Conservation (phyloP, 2,329 filamentous ascomycete species). For the Fusarium nurragi region DNA sequence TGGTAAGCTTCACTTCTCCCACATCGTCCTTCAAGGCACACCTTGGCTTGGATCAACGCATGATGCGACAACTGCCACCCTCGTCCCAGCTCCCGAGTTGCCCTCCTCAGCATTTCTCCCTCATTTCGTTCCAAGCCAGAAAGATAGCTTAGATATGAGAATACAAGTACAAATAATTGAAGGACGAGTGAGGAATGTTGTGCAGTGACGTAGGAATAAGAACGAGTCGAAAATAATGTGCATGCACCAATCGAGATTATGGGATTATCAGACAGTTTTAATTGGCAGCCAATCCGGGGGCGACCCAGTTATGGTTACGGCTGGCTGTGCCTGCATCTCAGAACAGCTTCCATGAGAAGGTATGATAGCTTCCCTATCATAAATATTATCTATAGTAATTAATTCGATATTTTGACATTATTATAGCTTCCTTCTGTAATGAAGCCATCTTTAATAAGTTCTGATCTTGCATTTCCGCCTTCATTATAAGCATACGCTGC, state of each 20-base stretch:
- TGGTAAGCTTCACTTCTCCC: slow-evolving; percentile 15
- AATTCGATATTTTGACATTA: neutral
- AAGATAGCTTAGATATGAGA: neutral
- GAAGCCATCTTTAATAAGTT: neutral
- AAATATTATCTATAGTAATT: neutral
- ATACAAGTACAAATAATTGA: neutral
- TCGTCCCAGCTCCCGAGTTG: slow-evolving; percentile 46
- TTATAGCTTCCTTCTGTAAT: neutral
- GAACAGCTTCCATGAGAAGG: neutral
- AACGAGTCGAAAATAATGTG: slow-evolving; percentile 19
- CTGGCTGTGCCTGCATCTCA: neutral
- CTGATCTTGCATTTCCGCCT: neutral
- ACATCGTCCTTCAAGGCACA: slow-evolving; percentile 21
- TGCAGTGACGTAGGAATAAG: neutral
- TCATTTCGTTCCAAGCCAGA: slow-evolving; percentile 44
- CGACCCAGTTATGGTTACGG: neutral
- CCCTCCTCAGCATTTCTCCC: slow-evolving; percentile 51
- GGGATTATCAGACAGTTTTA: slow-evolving; percentile 12
- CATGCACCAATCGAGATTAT: slow-evolving; percentile 43
- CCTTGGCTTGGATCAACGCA: slow-evolving; percentile 35
- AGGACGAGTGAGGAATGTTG: neutral
- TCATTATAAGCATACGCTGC: neutral
- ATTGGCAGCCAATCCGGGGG: slow-evolving; percentile 13
- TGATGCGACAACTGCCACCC: slow-evolving; percentile 42
- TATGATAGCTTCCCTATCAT: neutral